Evolutionary conservation across 129 eudicot genomes (phyloP).

Genomic region (Escallonia herrerae): DNA sequence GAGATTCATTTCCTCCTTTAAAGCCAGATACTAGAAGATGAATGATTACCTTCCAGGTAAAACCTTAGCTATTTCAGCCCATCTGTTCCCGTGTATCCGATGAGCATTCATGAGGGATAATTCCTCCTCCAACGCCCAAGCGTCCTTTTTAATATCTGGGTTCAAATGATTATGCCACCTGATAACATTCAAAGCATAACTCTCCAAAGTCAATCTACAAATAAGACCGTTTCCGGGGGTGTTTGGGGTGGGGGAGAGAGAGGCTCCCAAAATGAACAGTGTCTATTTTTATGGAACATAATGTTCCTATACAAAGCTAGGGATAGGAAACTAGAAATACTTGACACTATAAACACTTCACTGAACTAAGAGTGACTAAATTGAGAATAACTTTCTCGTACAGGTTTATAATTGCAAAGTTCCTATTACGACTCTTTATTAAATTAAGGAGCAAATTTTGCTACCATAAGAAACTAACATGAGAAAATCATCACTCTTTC

Average conservation of each 20-base stretch:
- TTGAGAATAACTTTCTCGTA: too few relatives aligned
- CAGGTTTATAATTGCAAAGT: too few relatives aligned
- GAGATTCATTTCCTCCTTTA: not conserved
- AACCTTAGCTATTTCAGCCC: constrained; percentile 67
- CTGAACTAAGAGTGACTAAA: too few relatives aligned
- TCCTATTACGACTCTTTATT: too few relatives aligned
- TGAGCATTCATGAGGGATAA: constrained; percentile 53
- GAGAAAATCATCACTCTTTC: too few relatives aligned
- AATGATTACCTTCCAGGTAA: constrained; percentile 49
- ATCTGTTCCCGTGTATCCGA: constrained; percentile 45
- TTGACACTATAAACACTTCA: too few relatives aligned
- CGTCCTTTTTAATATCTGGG: constrained; percentile 56
- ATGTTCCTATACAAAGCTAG: too few relatives aligned
- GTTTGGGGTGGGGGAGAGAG: too few relatives aligned
- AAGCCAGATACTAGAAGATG: not conserved
- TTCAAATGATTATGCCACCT: constrained; percentile 73
- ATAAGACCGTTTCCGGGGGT: not conserved
- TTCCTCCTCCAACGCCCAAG: constrained; percentile 65
- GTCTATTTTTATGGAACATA: not conserved
- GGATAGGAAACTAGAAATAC: too few relatives aligned
- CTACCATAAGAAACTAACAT: too few relatives aligned
- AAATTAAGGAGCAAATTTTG: too few relatives aligned
- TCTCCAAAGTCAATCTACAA: constrained; percentile 2
- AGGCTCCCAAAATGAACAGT: not conserved
- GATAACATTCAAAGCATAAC: constrained; percentile 9